phyloP scores from a whole-genome alignment of 306 rosid genomes.

The Phaseolus lunatus region DNA sequence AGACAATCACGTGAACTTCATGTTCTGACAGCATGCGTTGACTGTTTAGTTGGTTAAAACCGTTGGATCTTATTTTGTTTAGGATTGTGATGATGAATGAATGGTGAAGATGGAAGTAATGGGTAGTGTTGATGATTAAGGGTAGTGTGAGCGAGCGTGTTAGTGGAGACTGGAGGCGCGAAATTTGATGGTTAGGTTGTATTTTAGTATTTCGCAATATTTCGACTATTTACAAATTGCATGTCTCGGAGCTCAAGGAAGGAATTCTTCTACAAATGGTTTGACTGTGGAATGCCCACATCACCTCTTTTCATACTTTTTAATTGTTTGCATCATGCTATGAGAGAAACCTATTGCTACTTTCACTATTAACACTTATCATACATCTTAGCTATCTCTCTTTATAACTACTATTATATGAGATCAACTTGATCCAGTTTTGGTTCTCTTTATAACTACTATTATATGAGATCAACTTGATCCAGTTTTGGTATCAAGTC shows the following conservation, averaged over 20 bases:
- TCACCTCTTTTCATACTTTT: no score
- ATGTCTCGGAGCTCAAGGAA: slow-evolving; percentile 46
- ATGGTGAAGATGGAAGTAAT: slow-evolving; percentile 25
- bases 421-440: no score
- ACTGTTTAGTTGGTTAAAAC: neutral
- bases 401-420: no score
- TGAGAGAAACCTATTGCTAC: no score
- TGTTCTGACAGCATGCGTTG: neutral
- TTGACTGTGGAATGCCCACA: slow-evolving; percentile 5
- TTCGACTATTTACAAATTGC: slow-evolving; percentile 41
- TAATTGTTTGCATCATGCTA: no score
- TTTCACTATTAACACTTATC: no score
- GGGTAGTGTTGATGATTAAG: neutral
- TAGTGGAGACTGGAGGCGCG: slow-evolving; percentile 57
- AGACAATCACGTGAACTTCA: slow-evolving; percentile 2
- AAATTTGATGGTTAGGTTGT: slow-evolving; percentile 42
- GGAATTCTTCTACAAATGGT: slow-evolving; percentile 15
- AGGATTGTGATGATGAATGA: neutral
- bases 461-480: no score
- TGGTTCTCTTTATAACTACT: no score
- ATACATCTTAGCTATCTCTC: no score
- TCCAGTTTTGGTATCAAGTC: no score
- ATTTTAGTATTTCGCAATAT: neutral
- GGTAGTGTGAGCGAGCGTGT: neutral
- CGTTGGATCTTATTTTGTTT: slow-evolving; percentile 3